Evolutionary conservation across 306 rosid genomes (phyloP).

Genomic region (Acacia acuminata): DNA sequence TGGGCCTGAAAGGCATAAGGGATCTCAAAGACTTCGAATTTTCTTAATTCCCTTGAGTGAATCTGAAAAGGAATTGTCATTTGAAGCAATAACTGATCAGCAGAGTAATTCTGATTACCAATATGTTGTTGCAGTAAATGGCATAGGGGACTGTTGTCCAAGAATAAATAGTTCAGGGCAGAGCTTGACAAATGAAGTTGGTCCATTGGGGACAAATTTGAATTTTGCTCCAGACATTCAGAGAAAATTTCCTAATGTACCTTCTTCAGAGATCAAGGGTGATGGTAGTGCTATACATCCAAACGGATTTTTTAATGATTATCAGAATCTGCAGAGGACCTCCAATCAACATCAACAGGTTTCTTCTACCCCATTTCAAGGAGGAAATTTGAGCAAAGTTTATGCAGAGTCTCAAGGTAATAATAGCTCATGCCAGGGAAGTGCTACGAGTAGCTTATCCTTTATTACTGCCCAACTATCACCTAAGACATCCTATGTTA

Average conservation of each 20-base stretch:
- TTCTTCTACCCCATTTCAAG: slow-evolving; percentile 44
- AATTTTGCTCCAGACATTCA: slow-evolving; percentile 24
- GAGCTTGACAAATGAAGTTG: slow-evolving; percentile 45
- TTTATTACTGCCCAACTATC: slow-evolving; percentile 42
- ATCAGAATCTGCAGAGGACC: slow-evolving; percentile 37
- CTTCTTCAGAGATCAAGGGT: slow-evolving; percentile 40
- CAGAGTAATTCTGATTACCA: slow-evolving; percentile 64
- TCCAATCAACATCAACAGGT: slow-evolving; percentile 34
- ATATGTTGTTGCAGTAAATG: slow-evolving; percentile 77
- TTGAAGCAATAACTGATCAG: slow-evolving; percentile 44
- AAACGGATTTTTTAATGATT: slow-evolving; percentile 42
- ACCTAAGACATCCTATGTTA: slow-evolving; percentile 37
- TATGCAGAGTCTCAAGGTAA: slow-evolving; percentile 42
- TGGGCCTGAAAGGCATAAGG: slow-evolving; percentile 65
- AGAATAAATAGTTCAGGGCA: slow-evolving; percentile 43
- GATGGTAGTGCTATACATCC: slow-evolving; percentile 41
- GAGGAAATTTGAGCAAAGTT: slow-evolving; percentile 43
- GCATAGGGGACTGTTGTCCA: slow-evolving; percentile 52
- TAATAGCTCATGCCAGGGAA: slow-evolving; percentile 42
- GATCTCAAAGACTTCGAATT: slow-evolving; percentile 65
- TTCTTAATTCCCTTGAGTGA: slow-evolving; percentile 68
- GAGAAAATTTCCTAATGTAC: slow-evolving; percentile 18
- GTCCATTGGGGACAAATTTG: slow-evolving; percentile 43
- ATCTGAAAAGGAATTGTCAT: slow-evolving; percentile 54
- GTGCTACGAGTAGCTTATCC: slow-evolving; percentile 48